Conservation (phyloP, 2,329 filamentous ascomycete species). For the Ophiognomonia clavigignenti-juglandacearum region DNA sequence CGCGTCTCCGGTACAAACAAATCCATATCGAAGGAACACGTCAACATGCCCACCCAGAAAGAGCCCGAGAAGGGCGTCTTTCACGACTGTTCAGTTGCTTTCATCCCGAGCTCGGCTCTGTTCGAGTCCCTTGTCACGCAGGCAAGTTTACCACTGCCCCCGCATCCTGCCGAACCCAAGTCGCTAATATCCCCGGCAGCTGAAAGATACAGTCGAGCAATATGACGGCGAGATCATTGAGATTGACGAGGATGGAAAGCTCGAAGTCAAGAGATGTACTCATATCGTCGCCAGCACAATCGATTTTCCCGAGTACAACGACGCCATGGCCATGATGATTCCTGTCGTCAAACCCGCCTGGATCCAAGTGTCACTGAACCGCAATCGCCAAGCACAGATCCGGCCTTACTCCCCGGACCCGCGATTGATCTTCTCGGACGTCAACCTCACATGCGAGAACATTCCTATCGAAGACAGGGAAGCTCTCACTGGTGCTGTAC, state of each 20-base stretch:
- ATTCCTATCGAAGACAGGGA: constrained; percentile 85
- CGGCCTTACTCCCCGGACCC: constrained; percentile 89
- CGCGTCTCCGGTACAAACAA: constrained; percentile 3
- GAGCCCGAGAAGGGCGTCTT: constrained; percentile 1
- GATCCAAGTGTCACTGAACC: constrained; percentile 67
- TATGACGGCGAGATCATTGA: constrained; percentile 48
- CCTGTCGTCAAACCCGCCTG: constrained; percentile 80
- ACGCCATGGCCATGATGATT: constrained; percentile 70
- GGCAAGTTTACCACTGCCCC: not conserved
- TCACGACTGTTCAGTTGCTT: constrained; percentile 7
- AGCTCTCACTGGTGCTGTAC: constrained; percentile 81
- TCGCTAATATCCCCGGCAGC: constrained; percentile 24
- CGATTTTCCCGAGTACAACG: constrained; percentile 84
- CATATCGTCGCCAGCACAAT: constrained; percentile 67
- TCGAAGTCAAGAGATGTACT: constrained; percentile 44
- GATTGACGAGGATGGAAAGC: constrained; percentile 41
- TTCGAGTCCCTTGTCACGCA: not conserved
- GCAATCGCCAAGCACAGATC: constrained; percentile 68
- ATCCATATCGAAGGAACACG: not conserved
- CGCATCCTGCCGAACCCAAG: not conserved
- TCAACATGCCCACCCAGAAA: constrained; percentile 6
- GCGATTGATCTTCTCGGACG: constrained; percentile 80
- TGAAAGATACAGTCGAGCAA: constrained; percentile 37
- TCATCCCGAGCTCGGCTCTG: constrained; percentile 8
- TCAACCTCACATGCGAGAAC: constrained; percentile 77